A percentile compares a stretch with the other conserved stretches of the same genome.
These are phyloP conservation scores for Picea sitchensis DNA, from an alignment of 75 land plant genomes.

Conservation along the genomic window DNA sequence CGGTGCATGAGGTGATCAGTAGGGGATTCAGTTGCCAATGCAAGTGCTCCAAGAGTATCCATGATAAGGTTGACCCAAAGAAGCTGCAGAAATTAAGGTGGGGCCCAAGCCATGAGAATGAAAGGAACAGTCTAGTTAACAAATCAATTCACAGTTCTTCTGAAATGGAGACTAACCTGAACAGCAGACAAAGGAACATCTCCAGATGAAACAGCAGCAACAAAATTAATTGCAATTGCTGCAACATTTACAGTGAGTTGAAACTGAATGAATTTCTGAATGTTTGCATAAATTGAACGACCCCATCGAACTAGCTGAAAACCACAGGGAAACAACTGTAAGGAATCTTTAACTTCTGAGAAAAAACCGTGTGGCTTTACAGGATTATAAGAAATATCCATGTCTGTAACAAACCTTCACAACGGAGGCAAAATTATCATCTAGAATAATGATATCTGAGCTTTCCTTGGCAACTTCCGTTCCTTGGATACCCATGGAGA, in stretches of 20 bases:
- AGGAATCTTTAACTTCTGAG: not conserved
- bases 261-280: conserved; percentile 97
- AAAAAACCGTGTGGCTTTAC: not conserved
- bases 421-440: conserved; percentile 97
- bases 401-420: conserved; percentile 66
- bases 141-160: not conserved
- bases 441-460: conserved; percentile 91
- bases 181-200: conserved; percentile 89
- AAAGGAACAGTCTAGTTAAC: not conserved
- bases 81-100: conserved; percentile 44
- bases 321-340: not conserved
- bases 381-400: not conserved
- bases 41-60: conserved; percentile 99
- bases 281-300: conserved; percentile 92
- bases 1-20: conserved; percentile 82
- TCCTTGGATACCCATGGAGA: conserved; percentile 97
- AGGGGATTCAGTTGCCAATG: conserved; percentile 98
- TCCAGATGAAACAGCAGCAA: conserved; percentile 83
- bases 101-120: not conserved
- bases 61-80: conserved; percentile 98
- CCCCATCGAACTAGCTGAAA: conserved; percentile 95
- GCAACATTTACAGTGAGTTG: conserved; percentile 97
- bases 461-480: conserved; percentile 99
- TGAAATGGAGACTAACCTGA: conserved; percentile 41
- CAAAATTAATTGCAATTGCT: conserved; percentile 83